A percentile compares a stretch with the other conserved stretches of the same genome.
These are phyloP conservation scores for Guadua angustifolia DNA, from an alignment of 176 grass and related monocot genomes.

Conservation along the genomic window DNA sequence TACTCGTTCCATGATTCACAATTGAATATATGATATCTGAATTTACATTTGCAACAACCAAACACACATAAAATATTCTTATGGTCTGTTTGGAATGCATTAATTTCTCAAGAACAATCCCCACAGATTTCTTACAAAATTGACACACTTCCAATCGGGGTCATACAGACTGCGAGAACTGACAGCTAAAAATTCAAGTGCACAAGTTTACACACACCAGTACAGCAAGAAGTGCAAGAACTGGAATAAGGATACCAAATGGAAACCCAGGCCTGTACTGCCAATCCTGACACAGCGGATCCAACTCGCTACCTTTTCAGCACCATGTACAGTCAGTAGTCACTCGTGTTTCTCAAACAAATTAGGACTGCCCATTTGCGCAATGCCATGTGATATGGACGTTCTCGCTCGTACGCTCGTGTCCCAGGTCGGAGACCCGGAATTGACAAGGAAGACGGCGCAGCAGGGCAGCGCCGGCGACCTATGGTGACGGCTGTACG, in stretches of 20 bases:
- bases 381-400: too few species aligned
- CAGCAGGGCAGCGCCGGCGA: too few species aligned
- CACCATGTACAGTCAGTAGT: neutral
- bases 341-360: neutral
- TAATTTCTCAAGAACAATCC: neutral
- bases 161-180: neutral
- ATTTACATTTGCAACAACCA: too few species aligned
- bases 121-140: neutral
- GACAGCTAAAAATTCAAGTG: neutral
- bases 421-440: too few species aligned
- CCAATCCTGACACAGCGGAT: neutral
- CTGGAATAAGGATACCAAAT: neutral
- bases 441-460: too few species aligned
- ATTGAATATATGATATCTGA: too few species aligned
- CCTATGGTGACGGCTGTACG: too few species aligned
- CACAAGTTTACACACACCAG: neutral
- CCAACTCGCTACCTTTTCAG: neutral
- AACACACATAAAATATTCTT: too few species aligned
- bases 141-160: neutral
- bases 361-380: neutral
- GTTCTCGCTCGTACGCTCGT: too few species aligned
- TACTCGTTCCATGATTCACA: too few species aligned
- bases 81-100: too few species aligned
- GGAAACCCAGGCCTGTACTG: neutral
- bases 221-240: neutral